Base-by-base conservation (phyloP, 108 stramenopile genomes). In the Chaetoceros tenuissimus region DNA sequence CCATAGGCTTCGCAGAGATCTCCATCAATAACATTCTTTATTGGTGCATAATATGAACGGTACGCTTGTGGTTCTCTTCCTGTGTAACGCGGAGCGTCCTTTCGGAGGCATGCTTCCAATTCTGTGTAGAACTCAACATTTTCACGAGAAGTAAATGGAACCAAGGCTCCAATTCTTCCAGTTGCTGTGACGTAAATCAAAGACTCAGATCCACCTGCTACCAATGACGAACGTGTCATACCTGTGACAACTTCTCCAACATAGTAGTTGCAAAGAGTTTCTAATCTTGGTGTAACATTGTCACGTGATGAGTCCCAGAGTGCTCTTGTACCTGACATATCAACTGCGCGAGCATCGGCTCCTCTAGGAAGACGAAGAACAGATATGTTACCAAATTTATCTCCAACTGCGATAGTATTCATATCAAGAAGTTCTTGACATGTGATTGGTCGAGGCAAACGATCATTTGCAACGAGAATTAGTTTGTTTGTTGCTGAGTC, bases 321-420 rank as follows among this genome's bases (percentile, higher is more conserved):
- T 10, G 80, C 87, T 59, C 86, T 74, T 21, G 76, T 69, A 21
- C 85, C 85, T 0, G 80, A 75, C 24, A 81, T 58, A 70, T 93
- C 90, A 21, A 85, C 70, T 3, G 80, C 81, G 43, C 74, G 76
- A 46, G 80, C 79, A 28, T 87, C 85, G 19, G 82, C 73, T 26
- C 87, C 91, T 43, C 81, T 65, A 24, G 93, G 90, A 8, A 89
- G 51, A n/a, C 95, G 81, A 34, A 99, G 62, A 16, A 98, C 75
- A 24, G 90, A 90, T 17, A 99, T 65, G 67, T 96, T 96, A 23
- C 98, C 98, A 66, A 96, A 97, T 62, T 97, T 97, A 77, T 98
- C 97, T 0, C 88, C 94, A 0, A 89, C 96, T 2, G 95, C 95
- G 28, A 95, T 86, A 25, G 96, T 99, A 68, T 99, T 92, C 70